Percentiles rank a stretch among this genome's conserved stretches.
Evolutionary conservation across 2,329 filamentous ascomycete species (phyloP).

Genomic region (Colletotrichum liriopes): DNA sequence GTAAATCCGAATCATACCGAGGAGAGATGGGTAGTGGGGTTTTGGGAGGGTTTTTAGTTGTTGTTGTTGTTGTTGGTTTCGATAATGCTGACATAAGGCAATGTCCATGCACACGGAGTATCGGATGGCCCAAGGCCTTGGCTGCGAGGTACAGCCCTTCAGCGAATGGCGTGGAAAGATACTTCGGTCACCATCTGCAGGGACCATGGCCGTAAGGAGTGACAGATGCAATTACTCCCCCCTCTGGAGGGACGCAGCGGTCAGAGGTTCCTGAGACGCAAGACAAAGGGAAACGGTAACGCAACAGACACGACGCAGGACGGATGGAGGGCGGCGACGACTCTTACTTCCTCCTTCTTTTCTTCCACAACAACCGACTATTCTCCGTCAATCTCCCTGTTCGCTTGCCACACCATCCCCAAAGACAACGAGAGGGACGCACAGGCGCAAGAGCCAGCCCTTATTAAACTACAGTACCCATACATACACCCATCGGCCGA

Average conservation of each 20-base stretch:
- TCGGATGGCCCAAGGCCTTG: neutral
- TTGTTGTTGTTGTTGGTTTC: neutral
- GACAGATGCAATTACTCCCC: neutral
- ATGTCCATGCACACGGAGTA: neutral
- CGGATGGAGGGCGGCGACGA: neutral
- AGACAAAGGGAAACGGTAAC: slow-evolving; percentile 8
- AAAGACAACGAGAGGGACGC: slow-evolving; percentile 13
- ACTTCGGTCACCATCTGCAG: slow-evolving; percentile 9
- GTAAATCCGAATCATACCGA: neutral
- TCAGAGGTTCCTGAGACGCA: slow-evolving; percentile 7
- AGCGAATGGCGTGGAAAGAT: neutral
- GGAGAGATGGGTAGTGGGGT: neutral
- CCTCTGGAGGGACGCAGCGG: slow-evolving; percentile 3
- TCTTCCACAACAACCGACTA: neutral
- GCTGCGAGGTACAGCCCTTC: neutral
- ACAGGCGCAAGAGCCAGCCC: slow-evolving; percentile 19
- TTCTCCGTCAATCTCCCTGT: neutral
- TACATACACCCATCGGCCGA: slow-evolving; percentile 1
- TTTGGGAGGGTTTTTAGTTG: neutral
- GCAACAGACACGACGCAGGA: slow-evolving; percentile 15
- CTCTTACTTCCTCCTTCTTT: neutral
- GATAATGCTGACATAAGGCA: slow-evolving; percentile 7
- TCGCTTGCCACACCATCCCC: neutral
- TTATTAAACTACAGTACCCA: slow-evolving; percentile 14
- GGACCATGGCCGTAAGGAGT: slow-evolving; percentile 2